These are phyloP conservation scores for Scenedesmus sp. DNA, from an alignment of 163 green algal genomes.

Conservation along the genomic window DNA sequence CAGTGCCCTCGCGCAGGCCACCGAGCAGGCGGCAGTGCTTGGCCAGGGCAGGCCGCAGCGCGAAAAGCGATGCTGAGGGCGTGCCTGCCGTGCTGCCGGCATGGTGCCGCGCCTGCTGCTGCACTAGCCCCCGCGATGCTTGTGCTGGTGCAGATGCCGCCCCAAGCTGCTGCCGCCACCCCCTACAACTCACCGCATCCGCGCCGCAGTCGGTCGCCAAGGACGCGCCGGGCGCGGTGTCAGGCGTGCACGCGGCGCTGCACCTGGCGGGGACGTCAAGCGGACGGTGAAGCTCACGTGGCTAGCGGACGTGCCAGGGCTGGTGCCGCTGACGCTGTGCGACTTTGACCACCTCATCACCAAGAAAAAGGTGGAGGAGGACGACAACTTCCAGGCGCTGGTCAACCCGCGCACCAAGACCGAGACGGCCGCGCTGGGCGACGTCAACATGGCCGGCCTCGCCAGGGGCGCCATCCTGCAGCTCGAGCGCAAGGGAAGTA, in stretches of 20 bases:
- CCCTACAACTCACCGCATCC: too few species aligned
- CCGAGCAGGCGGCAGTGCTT: too few species aligned
- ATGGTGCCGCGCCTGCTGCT: too few species aligned
- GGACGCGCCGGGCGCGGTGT: constrained; percentile 49
- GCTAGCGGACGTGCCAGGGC: constrained; percentile 75
- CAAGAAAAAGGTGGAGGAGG: constrained; percentile 93
- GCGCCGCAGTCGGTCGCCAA: constrained; percentile 53
- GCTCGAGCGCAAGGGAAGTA: constrained; percentile 97
- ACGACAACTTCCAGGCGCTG: constrained; percentile 87
- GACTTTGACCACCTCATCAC: constrained; percentile 87
- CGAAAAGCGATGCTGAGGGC: constrained; percentile 46
- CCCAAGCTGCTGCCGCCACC: too few species aligned
- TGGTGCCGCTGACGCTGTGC: constrained; percentile 72
- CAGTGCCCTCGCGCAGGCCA: too few species aligned
- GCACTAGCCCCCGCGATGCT: too few species aligned
- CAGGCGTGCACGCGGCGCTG: constrained; percentile 59
- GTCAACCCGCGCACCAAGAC: constrained; percentile 74
- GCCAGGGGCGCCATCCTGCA: constrained; percentile 95
- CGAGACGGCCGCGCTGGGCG: constrained; percentile 79
- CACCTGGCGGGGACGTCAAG: constrained; percentile 94
- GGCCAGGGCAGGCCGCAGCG: too few species aligned
- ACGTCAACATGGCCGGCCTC: constrained; percentile 93
- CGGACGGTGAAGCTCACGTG: constrained; percentile 98
- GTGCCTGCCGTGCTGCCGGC: too few species aligned
- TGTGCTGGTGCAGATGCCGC: too few species aligned